Evolutionary conservation across 202 grass and related monocot genomes (phyloP).

Genomic region (Setaria italica): DNA sequence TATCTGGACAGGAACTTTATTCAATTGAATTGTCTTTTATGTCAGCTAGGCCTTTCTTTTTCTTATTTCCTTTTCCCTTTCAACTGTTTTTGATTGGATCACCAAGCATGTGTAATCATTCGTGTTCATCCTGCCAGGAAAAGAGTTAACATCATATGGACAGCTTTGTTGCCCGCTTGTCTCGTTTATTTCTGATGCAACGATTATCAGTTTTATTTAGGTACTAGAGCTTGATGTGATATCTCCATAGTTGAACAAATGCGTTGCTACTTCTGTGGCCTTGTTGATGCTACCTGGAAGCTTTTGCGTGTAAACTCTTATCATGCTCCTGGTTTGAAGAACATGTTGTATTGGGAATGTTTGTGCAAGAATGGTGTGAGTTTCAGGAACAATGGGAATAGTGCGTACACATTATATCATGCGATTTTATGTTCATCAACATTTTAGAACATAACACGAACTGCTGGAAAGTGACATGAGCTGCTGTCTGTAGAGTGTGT

Average conservation of each 20-base stretch:
- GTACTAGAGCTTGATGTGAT: constrained; percentile 13
- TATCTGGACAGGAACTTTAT: not conserved
- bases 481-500: constrained; percentile 24
- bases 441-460: constrained; percentile 17
- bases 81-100: not conserved
- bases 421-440: constrained; percentile 11
- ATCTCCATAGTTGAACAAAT: not conserved
- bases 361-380: not conserved
- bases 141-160: not conserved
- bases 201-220: not conserved
- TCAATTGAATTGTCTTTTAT: not conserved
- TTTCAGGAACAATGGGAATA: not conserved
- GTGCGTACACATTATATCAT: not conserved
- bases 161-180: not conserved
- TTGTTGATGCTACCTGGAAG: not conserved
- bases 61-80: not conserved
- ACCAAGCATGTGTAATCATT: not conserved
- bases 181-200: constrained; percentile 8
- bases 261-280: not conserved
- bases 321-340: not conserved
- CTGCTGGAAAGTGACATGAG: constrained; percentile 23
- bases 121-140: not conserved
- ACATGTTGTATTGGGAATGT: not conserved
- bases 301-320: not conserved
- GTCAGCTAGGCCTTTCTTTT: not conserved